These are phyloP conservation scores for Ophiognomonia clavigignenti-juglandacearum DNA, from an alignment of 2,329 filamentous ascomycete genomes.

Conservation along the genomic window DNA sequence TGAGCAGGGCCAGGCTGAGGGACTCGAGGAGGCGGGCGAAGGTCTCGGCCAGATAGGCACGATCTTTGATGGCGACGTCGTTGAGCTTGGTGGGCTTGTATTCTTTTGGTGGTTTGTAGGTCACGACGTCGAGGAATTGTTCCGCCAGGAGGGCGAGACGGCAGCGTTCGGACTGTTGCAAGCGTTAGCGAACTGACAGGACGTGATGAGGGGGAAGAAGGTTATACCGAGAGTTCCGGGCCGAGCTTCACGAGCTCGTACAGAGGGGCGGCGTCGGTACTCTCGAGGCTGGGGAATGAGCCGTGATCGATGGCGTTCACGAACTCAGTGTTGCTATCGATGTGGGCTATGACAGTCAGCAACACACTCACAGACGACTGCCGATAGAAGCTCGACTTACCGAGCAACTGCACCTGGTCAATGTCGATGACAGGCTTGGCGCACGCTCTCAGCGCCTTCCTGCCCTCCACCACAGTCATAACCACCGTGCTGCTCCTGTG, in stretches of 20 bases:
- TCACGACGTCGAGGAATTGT: constrained; percentile 45
- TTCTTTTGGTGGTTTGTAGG: constrained; percentile 42
- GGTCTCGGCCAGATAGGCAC: constrained; percentile 38
- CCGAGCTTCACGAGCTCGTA: constrained; percentile 44
- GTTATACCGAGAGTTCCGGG: constrained; percentile 44
- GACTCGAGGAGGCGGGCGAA: constrained; percentile 38
- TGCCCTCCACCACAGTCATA: constrained; percentile 48
- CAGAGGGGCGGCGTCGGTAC: constrained; percentile 31
- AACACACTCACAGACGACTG: background rate
- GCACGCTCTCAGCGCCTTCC: constrained; percentile 38
- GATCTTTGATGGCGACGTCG: constrained; percentile 35
- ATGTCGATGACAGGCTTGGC: constrained; percentile 33
- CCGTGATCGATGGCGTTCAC: constrained; percentile 46
- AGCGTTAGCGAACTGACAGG: background rate
- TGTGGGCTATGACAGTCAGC: constrained; percentile 30
- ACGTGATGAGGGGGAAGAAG: background rate
- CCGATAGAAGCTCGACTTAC: constrained; percentile 30
- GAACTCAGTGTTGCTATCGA: constrained; percentile 34
- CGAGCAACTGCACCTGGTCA: constrained; percentile 38
- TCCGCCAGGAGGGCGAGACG: constrained; percentile 47
- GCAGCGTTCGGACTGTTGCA: constrained; percentile 39
- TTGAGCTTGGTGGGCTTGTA: constrained; percentile 42
- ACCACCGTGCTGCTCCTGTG: constrained; percentile 46
- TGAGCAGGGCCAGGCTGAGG: constrained; percentile 35
- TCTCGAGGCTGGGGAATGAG: constrained; percentile 45